phyloP scores from a whole-genome alignment of 1,139 yeast genomes.

The Magnusiomyces tetraspermus region DNA sequence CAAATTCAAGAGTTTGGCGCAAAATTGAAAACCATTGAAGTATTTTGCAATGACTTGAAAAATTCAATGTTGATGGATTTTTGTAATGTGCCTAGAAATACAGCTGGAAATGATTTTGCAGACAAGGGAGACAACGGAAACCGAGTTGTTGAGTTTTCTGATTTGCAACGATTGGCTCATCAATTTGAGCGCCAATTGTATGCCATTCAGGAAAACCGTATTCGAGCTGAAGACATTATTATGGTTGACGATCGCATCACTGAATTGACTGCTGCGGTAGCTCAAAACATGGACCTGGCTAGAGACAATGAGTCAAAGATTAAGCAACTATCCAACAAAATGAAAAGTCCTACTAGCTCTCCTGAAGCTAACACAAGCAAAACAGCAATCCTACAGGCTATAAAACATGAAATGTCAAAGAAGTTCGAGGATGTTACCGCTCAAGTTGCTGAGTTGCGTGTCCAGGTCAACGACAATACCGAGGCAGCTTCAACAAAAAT shows the following conservation, averaged over 20 bases:
- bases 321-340: neutral
- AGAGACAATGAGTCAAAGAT: neutral
- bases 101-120: too few relatives aligned
- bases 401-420: too few relatives aligned
- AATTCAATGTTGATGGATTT: neutral
- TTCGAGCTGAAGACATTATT: neutral
- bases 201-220: neutral
- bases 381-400: too few relatives aligned
- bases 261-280: neutral
- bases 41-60: neutral
- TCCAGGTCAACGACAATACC: too few relatives aligned
- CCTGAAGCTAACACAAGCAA: too few relatives aligned
- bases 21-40: too few relatives aligned
- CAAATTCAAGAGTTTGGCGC: too few relatives aligned
- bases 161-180: neutral
- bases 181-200: neutral
- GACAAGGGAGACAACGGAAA: neutral
- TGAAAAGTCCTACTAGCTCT: too few relatives aligned
- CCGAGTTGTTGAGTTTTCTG: neutral
- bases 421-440: too few relatives aligned
- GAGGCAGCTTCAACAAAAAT: too few relatives aligned
- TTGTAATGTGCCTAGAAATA: too few relatives aligned
- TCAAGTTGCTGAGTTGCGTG: too few relatives aligned
- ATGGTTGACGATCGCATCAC: slow-evolving; percentile 3
- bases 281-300: neutral